Percentiles rank a stretch among this genome's conserved stretches.
Evolutionary conservation across 164 flowering plant species (phyloP).

Genomic region (Stephania yunnanensis): DNA sequence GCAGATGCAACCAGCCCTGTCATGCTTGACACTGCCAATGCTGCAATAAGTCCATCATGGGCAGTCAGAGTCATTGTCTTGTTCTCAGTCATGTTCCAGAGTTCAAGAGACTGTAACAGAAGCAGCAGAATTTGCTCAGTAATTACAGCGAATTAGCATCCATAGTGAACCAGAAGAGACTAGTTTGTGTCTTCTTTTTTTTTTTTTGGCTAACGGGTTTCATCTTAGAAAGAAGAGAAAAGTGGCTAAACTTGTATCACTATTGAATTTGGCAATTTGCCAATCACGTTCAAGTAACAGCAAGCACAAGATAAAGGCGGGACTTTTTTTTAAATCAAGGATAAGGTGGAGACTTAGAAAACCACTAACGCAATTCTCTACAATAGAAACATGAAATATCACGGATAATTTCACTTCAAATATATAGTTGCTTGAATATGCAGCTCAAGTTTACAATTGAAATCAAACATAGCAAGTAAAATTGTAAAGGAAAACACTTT

Average conservation of each 20-base stretch:
- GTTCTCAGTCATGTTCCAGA: conserved; percentile 73
- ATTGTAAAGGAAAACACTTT: no score
- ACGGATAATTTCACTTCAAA: background rate
- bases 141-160: no score
- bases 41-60: conserved; percentile 53
- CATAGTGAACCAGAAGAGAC: no score
- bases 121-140: background rate
- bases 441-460: no score
- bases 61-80: conserved; percentile 68
- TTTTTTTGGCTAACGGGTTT: no score
- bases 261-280: background rate
- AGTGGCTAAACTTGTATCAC: background rate
- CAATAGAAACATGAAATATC: background rate
- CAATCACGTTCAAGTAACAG: background rate
- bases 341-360: background rate
- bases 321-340: background rate
- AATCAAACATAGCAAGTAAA: no score
- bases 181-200: no score
- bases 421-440: no score
- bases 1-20: conserved; percentile 70
- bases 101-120: conserved; percentile 52
- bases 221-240: background rate
- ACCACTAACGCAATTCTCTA: background rate
- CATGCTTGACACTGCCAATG: conserved; percentile 52
- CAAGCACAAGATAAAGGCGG: background rate